Evolutionary conservation across 208 protist genomes (phyloP), one percentile per base, ranked within the genome.

Genomic region (Kentomonas sorsogonicus): DNA sequence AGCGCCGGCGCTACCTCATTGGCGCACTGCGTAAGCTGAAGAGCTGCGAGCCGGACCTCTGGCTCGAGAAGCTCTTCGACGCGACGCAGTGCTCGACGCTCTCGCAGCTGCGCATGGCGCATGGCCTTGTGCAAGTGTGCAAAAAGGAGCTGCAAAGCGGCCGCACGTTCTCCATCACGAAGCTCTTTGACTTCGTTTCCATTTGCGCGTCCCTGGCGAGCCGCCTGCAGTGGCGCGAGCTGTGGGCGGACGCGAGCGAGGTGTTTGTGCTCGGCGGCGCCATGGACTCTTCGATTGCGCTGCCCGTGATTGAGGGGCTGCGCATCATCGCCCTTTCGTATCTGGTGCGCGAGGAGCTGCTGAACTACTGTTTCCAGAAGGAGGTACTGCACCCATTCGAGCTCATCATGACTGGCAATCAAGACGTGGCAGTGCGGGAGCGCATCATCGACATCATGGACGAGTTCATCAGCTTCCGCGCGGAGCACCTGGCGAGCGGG

Each of bases 311-410:
- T 0, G 72, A 67, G 26, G 77, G 72, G 15, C 53, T 83, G 20
- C 62, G 67, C 31, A 59, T 72, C 27, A 82, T 94, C 39, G 83
- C 83, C n/a, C 69, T 86, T 20, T 75, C 66, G 20, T 94, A 89
- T 41, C 63, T 91, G 22, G 80, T 81, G 61, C 74, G 79, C 22
- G 83, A 91, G 54, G 83, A 91, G 56, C 59, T 89, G 54, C 66
- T 83, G 27, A 86, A 89, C 65, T 89, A 89, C 58, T 88, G 80
- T 3, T 91, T 91, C 60, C 87, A 94, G 61, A 90, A 91, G 60
- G 78, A 89, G 54, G 79, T 89, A 48, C 72, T 94, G 52, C 70
- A 69, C 38, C 83, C 87, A 3, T 86, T 94, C 46, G 73, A 85
- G 58, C 56, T 62, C 1, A 89, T 94, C 61, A 66, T 94, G 22